phyloP scores from a whole-genome alignment of 2,329 filamentous ascomycete genomes.

The Fusarium liriodendri region DNA sequence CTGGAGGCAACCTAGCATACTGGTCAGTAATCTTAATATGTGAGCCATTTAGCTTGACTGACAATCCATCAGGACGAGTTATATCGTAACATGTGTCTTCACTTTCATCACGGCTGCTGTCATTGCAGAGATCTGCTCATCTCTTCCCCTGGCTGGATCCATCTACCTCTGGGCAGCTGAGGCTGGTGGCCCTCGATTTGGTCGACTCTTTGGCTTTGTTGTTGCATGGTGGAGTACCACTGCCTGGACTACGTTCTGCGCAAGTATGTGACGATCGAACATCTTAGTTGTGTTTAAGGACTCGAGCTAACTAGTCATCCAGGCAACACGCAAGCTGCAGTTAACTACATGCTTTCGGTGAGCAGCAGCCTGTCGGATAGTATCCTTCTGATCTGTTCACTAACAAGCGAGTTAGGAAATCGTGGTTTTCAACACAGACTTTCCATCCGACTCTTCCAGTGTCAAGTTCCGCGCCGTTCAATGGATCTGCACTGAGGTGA shows the following conservation, averaged over 20 bases:
- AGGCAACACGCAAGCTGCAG: conserved; percentile 62
- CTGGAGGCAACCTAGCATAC: conserved; percentile 70
- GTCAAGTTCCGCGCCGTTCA: conserved; percentile 70
- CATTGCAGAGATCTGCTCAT: conserved; percentile 70
- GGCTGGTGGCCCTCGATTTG: conserved; percentile 64
- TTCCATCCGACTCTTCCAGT: conserved; percentile 62
- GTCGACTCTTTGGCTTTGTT: conserved; percentile 68
- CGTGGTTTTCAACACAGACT: conserved; percentile 66
- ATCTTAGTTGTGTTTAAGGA: too few species aligned
- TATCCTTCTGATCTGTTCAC: background rate
- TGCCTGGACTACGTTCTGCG: conserved; percentile 70
- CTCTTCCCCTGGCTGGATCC: conserved; percentile 67
- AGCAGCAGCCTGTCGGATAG: conserved; percentile 4
- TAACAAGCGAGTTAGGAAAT: conserved; percentile 57
- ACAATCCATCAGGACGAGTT: conserved; percentile 62
- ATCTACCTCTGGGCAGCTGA: conserved; percentile 73
- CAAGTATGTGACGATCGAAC: conserved; percentile 49
- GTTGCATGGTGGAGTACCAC: conserved; percentile 74
- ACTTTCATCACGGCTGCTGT: conserved; percentile 71
- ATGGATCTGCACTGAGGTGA: conserved; percentile 67
- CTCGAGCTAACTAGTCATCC: background rate
- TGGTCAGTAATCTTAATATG: conserved; percentile 53
- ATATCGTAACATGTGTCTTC: conserved; percentile 68
- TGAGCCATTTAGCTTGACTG: background rate
- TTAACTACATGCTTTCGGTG: conserved; percentile 65